Evolutionary conservation across 2,329 filamentous ascomycete species (phyloP).

Genomic region (Teratosphaeria gauchensis): DNA sequence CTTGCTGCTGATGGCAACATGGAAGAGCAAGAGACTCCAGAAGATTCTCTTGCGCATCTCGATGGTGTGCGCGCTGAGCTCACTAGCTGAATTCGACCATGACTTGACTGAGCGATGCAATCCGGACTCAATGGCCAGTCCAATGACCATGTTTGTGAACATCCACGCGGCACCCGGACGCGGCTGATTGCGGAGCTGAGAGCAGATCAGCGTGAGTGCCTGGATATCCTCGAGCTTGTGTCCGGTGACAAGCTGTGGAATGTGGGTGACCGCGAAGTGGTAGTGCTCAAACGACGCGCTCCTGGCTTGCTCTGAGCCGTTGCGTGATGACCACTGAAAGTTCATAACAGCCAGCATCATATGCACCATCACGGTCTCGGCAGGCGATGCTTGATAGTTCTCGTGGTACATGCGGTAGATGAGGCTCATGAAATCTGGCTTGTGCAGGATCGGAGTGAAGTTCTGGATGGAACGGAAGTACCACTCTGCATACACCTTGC

Average conservation of each 20-base stretch:
- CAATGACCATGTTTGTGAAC: constrained; percentile 54
- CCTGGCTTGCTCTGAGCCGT: constrained; percentile 47
- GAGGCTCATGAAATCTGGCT: constrained; percentile 59
- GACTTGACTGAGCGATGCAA: constrained; percentile 62
- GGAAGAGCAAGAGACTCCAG: constrained; percentile 60
- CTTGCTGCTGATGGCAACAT: constrained; percentile 62
- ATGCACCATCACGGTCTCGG: constrained; percentile 62
- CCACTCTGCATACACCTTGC: constrained; percentile 61
- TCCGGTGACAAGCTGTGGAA: constrained; percentile 54
- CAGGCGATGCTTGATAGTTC: constrained; percentile 49
- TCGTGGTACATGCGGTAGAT: constrained; percentile 65
- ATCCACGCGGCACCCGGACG: constrained; percentile 68
- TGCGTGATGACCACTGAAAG: constrained; percentile 66
- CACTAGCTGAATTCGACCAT: constrained; percentile 39
- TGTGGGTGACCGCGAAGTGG: constrained; percentile 61
- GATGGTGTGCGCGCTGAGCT: constrained; percentile 53
- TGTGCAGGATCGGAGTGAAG: constrained; percentile 69
- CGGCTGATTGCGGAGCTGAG: constrained; percentile 66
- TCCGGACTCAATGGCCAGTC: constrained; percentile 63
- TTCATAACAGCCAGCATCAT: constrained; percentile 72
- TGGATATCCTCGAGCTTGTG: constrained; percentile 60
- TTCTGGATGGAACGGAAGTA: constrained; percentile 64
- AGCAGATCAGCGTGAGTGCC: constrained; percentile 60
- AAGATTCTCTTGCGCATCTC: constrained; percentile 72
- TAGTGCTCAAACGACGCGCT: constrained; percentile 67